Evolutionary conservation across 2,329 filamentous ascomycete genomes (phyloP).

Genomic region (Aspergillus udagawae): DNA sequence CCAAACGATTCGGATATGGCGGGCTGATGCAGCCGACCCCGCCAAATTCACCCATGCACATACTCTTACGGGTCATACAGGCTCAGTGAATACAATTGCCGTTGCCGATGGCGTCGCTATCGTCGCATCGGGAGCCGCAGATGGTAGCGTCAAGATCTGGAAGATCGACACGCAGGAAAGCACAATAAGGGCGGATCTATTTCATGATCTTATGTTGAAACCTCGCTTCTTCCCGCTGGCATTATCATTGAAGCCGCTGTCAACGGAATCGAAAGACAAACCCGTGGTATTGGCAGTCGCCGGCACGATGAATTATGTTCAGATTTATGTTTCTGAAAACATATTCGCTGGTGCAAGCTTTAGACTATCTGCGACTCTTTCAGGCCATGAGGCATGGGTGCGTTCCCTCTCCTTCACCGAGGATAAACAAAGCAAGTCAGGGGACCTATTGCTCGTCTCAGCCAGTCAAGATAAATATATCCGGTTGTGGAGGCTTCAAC

Average conservation of each 20-base stretch:
- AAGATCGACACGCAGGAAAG: constrained; percentile 44
- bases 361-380: constrained; percentile 68
- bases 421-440: constrained; percentile 52
- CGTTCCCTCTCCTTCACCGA: constrained; percentile 74
- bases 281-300: constrained; percentile 70
- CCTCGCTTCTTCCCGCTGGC: constrained; percentile 81
- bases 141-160: constrained; percentile 66
- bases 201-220: constrained; percentile 67
- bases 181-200: constrained; percentile 42
- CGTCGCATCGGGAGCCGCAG: constrained; percentile 59
- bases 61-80: constrained; percentile 64
- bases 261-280: constrained; percentile 44
- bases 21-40: constrained; percentile 20
- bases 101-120: constrained; percentile 43
- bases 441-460: constrained; percentile 79
- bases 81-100: constrained; percentile 65
- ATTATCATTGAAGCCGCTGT: constrained; percentile 63
- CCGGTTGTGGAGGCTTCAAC: constrained; percentile 81
- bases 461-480: constrained; percentile 98
- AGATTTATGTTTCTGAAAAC: constrained; percentile 65
- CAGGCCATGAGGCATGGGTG: constrained; percentile 93
- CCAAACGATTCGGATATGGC: constrained; percentile 66
- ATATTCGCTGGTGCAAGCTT: constrained; percentile 50
- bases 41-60: constrained; percentile 39
- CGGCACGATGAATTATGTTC: constrained; percentile 77